Percentiles rank a stretch among this genome's conserved stretches.
Evolutionary conservation across 2,329 filamentous ascomycete genomes (phyloP).

Genomic region (Cytospora mali): DNA sequence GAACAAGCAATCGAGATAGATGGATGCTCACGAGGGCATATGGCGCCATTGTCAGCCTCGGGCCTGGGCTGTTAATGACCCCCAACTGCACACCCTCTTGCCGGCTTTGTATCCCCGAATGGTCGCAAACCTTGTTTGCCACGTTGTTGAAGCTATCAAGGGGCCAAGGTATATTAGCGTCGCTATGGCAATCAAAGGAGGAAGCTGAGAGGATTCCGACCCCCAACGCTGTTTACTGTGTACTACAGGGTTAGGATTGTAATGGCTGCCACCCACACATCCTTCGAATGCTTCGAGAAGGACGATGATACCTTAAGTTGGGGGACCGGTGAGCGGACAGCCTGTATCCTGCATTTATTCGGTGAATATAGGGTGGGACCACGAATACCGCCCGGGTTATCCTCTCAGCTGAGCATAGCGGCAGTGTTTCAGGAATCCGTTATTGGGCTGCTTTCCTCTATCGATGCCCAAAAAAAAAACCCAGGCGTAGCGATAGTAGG

Average conservation of each 20-base stretch:
- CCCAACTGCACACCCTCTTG: conserved; percentile 15
- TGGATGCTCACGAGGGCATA: conserved; percentile 12
- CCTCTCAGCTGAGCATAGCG: background rate
- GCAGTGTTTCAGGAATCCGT: background rate
- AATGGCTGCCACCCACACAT: conserved; percentile 7
- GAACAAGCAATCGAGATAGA: background rate
- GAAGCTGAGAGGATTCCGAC: background rate
- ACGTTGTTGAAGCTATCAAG: conserved; percentile 1
- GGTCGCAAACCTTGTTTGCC: conserved; percentile 1
- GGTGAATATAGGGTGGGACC: background rate
- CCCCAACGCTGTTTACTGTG: background rate
- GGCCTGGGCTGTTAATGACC: background rate
- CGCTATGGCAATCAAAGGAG: background rate
- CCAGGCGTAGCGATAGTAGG: conserved; percentile 5
- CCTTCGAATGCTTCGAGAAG: conserved; percentile 23
- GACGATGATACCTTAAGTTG: conserved; percentile 3
- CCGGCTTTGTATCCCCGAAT: conserved; percentile 5
- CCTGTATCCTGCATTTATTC: background rate
- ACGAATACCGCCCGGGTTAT: background rate
- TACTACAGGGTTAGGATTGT: background rate
- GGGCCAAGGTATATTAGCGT: background rate
- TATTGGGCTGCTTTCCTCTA: background rate
- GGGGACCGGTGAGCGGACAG: conserved; percentile 15
- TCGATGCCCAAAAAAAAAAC: conserved; percentile 8
- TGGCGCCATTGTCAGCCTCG: conserved; percentile 17